A percentile compares a stretch with the other conserved stretches of the same genome.
These are phyloP conservation scores for Flaveria trinervia DNA, from an alignment of 129 eudicot genomes.

Conservation along the genomic window DNA sequence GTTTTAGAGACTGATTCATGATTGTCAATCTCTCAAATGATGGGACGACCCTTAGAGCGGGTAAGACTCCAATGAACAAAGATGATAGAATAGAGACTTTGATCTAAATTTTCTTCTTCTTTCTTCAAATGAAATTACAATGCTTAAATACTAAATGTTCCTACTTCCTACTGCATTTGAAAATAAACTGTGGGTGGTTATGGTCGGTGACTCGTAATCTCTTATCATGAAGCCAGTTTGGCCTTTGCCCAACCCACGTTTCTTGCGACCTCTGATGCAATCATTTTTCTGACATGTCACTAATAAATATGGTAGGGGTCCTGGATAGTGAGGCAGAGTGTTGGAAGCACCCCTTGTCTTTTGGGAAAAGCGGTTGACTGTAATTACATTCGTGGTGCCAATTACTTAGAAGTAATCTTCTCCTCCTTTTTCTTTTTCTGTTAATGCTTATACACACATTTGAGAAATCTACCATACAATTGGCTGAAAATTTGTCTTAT, in stretches of 20 bases:
- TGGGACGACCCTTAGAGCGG: too few species aligned
- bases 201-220: too few species aligned
- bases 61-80: too few species aligned
- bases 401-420: constrained; percentile 75
- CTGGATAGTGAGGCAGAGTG: constrained; percentile 99
- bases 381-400: constrained; percentile 88
- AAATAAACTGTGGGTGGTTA: too few species aligned
- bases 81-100: too few species aligned
- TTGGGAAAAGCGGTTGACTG: constrained; percentile 97
- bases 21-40: too few species aligned
- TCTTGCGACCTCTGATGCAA: neutral
- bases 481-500: constrained; percentile 10
- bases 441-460: neutral
- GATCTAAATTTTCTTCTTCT: too few species aligned
- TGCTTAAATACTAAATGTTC: too few species aligned
- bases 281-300: neutral
- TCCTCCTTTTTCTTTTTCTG: neutral
- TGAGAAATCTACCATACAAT: neutral
- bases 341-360: constrained; percentile 97
- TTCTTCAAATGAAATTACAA: too few species aligned
- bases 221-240: neutral
- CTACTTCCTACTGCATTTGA: too few species aligned
- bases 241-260: neutral
- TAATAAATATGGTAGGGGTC: constrained; percentile 61
- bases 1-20: too few species aligned